Evolutionary conservation across 768 basidiomycete species (phyloP), one percentile per base, ranked within the genome.

Genomic region (Kondoa malvinella): DNA sequence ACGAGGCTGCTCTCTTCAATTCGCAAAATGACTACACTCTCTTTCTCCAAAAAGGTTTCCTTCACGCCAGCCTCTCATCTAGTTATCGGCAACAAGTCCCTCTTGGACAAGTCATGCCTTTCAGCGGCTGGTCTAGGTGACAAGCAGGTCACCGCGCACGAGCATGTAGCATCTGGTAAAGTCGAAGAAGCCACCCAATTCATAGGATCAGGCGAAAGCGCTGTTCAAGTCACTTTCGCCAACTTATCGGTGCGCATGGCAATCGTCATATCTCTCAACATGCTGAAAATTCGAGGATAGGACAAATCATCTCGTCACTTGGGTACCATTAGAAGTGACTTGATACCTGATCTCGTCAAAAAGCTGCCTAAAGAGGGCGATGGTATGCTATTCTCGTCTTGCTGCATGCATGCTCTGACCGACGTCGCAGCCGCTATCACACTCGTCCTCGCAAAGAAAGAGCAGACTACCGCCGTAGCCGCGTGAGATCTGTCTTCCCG

Each of bases 31-130:
- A 29, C 61, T 27, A 63, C 61, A 4, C 58, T 60, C 27, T 8
- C 25, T 14, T 60, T 60, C 27, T 4, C 58, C 12, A 25, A 25
- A 25, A 25, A 60, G 58, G n/a, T 25, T 3, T 17, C 16, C 32
- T 63, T 63, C 61, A 63, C 27, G 27, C 61, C 61, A 3, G 30
- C 61, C 61, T 16, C 61, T 14, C 61, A 32, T 17, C 26, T 63
- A 17, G 32, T 63, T 33, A 63, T 63, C 8, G 61, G 26, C 32
- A 30, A 32, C 32, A 63, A 63, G n/a, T 16, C 3, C n/a, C 16
- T 31, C 3, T 32, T 63, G 29, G 30, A 17, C 27, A 8, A 15
- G 14, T 30, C 29, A 16, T 34, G 61, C 61, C 27, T 32, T 4
- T 8, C 27, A 15, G 61, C 15, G 31, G 3, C 17, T 3, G 29